Evolutionary conservation across 75 land plant species (phyloP).

Genomic region (Sequoia sempervirens): DNA sequence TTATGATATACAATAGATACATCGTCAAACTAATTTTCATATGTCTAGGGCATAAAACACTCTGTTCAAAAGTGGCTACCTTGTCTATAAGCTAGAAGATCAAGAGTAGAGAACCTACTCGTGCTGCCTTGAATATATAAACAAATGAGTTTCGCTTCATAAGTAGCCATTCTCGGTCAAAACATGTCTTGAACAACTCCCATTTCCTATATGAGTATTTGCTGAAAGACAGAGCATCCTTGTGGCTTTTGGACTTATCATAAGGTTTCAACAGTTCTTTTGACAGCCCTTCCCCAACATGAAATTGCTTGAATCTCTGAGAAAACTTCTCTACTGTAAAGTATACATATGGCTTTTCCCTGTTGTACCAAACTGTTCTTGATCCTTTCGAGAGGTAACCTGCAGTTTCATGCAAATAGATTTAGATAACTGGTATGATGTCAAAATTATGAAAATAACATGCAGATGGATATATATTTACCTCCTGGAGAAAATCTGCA

Average conservation of each 20-base stretch:
- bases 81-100: neutral
- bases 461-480: slow-evolving; percentile 1
- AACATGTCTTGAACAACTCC: slow-evolving; percentile 63
- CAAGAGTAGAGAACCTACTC: slow-evolving; percentile 28
- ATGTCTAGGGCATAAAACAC: too few relatives aligned
- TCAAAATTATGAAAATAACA: neutral
- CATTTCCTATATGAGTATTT: slow-evolving; percentile 47
- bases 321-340: slow-evolving; percentile 50
- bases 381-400: slow-evolving; percentile 85
- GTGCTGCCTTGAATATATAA: slow-evolving; percentile 60
- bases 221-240: slow-evolving; percentile 34
- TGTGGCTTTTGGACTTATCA: slow-evolving; percentile 29
- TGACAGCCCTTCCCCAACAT: slow-evolving; percentile 26
- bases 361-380: slow-evolving; percentile 64
- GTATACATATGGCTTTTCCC: slow-evolving; percentile 35
- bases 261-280: slow-evolving; percentile 41
- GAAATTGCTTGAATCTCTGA: slow-evolving; percentile 35
- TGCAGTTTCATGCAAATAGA: slow-evolving; percentile 14
- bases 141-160: slow-evolving; percentile 69
- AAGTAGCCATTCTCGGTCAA: slow-evolving; percentile 55
- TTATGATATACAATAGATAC: too few relatives aligned
- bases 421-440: neutral
- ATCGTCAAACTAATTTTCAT: too few relatives aligned
- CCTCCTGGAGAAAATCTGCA: slow-evolving; percentile 89
- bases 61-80: neutral